Evolutionary conservation across 306 rosid species (phyloP), one percentile per base, ranked within the genome.

Genomic region (Glycine soja): DNA sequence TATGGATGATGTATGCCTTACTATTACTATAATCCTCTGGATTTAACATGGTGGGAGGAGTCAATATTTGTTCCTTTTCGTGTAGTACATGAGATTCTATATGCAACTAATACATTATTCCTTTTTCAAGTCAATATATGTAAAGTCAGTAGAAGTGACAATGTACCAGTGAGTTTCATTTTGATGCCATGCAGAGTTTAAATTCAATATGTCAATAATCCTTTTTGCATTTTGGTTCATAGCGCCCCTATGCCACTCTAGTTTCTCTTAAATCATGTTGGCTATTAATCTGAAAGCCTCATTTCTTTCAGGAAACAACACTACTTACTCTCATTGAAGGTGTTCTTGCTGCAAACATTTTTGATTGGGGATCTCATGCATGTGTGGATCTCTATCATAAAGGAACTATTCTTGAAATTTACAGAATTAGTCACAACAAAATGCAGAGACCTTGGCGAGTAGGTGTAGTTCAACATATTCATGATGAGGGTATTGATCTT

Each of bases 351-450:
- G 97, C 97, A 32, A 93, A 93, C 82, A 93, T 93, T 68, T 90
- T 93, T 24, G 96, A 93, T 79, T 91, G 97, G 96, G 97, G 97
- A 45, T 91, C 97, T 46, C 96, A 90, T 52, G 96, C 97, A 63
- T 93, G 97, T 76, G 90, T 93, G 81, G 97, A 90, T 88, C 97
- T 93, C 86, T 93, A 91, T 89, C 92, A 87, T 81, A 82, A 93
- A 75, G 96, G 97, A 77, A 93, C 97, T 47, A 93, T 93, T 68
- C 91, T 93, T 77, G 97, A 93, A 82, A 93, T 91, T 82, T 93
- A 93, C 70, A 83, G 94, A 87, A 93, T 93, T 96, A 93, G 96
- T 74, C 97, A 94, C 79, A 81, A 90, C 73, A 91, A 93, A 85
- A 93, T 93, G 97, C 94, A 86, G 53, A 90, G 97, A 83, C 97